Evolutionary conservation across 306 rosid genomes (phyloP).

Genomic region (Astragalus glycyphyllos): DNA sequence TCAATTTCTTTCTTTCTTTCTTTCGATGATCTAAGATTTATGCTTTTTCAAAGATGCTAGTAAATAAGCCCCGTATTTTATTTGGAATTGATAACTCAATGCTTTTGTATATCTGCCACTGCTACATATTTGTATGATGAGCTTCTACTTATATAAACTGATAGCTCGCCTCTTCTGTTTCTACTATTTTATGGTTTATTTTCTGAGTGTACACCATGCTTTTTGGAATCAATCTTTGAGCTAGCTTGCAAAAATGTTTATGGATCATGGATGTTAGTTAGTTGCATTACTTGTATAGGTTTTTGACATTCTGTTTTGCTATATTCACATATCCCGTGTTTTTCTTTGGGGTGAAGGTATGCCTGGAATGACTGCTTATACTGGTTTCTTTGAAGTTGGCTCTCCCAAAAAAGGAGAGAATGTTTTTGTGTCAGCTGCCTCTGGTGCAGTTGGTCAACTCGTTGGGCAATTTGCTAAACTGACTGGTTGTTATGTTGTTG

Average conservation of each 20-base stretch:
- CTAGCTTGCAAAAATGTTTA: not conserved
- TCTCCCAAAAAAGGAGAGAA: conserved; percentile 41
- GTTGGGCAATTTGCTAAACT: conserved; percentile 47
- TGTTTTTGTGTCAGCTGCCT: conserved; percentile 48
- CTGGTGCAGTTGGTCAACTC: conserved; percentile 48
- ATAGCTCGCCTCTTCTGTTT: not conserved
- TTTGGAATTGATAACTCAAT: conserved; percentile 10
- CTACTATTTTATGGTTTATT: not conserved
- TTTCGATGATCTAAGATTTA: not conserved
- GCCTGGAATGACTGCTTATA: conserved; percentile 53
- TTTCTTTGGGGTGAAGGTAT: conserved; percentile 35
- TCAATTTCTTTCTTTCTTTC: not conserved
- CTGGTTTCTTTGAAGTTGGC: conserved; percentile 45
- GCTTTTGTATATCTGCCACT: not conserved
- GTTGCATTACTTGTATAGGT: not conserved
- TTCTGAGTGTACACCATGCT: not conserved
- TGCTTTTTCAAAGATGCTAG: not conserved
- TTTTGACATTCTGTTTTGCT: conserved; percentile 2
- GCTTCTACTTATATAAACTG: not conserved
- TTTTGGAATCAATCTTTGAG: not conserved
- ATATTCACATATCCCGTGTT: not conserved
- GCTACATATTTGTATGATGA: conserved; percentile 1
- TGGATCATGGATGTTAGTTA: not conserved
- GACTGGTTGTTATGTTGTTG: conserved; percentile 46
- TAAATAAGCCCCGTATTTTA: not conserved